Conservation (phyloP, 495 filamentous ascomycete species). For the Penicillium taxi region DNA sequence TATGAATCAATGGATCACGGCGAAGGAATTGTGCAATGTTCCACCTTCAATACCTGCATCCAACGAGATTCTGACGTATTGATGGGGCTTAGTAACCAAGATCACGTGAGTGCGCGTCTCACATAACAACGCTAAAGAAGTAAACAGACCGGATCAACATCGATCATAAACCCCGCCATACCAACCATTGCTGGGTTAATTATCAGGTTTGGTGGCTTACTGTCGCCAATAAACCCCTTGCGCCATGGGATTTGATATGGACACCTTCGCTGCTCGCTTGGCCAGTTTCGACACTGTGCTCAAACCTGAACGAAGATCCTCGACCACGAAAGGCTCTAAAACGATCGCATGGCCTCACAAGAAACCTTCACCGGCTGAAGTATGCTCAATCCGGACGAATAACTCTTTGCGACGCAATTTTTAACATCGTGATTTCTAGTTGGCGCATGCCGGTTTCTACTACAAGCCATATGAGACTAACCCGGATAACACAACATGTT, state of each 20-base stretch:
- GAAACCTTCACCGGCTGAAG: constrained; percentile 54
- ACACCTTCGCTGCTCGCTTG: constrained; percentile 63
- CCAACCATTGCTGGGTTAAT: constrained; percentile 5
- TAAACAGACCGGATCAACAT: constrained; percentile 27
- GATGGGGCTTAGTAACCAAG: constrained; percentile 15
- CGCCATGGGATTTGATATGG: constrained; percentile 37
- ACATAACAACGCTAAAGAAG: constrained; percentile 25
- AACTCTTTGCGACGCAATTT: constrained; percentile 2
- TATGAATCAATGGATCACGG: constrained; percentile 10
- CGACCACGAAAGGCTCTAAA: constrained; percentile 54
- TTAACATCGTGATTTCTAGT: constrained; percentile 41
- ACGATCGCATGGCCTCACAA: constrained; percentile 70
- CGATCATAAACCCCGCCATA: constrained; percentile 8
- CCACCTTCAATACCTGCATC: constrained; percentile 7
- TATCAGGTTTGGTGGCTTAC: background rate
- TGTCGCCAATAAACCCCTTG: constrained; percentile 2
- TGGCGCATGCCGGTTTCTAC: constrained; percentile 86
- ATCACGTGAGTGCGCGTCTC: constrained; percentile 26
- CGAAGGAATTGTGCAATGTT: constrained; percentile 5
- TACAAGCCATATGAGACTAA: constrained; percentile 65
- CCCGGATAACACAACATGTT: constrained; percentile 85
- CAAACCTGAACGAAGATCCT: constrained; percentile 54
- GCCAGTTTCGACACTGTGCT: constrained; percentile 61
- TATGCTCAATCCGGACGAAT: background rate
- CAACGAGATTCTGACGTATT: constrained; percentile 20